Evolutionary conservation across 225 moss, liverwort and hornwort genomes (phyloP).

Genomic region (Antitrichia curtipendula): DNA sequence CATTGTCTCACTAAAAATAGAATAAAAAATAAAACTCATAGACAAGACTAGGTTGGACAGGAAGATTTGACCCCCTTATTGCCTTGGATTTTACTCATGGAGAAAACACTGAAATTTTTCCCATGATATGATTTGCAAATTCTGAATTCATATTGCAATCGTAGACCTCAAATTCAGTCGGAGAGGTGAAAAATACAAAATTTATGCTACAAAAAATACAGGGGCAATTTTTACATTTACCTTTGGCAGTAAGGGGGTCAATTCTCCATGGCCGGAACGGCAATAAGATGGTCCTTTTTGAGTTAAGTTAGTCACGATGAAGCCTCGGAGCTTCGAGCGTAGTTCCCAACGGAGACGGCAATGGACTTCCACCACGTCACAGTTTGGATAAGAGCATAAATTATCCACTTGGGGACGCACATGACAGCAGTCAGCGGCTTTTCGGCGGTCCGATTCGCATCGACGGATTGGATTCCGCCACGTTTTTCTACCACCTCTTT

Average conservation of each 20-base stretch:
- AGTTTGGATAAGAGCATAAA: conserved; percentile 26
- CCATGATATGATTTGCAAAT: no score
- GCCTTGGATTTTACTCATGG: no score
- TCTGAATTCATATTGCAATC: no score
- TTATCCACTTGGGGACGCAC: conserved; percentile 14
- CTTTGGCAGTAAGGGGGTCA: no score
- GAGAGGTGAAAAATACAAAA: no score
- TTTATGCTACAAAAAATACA: no score
- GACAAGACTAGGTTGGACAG: neutral
- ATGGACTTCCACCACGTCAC: conserved; percentile 15
- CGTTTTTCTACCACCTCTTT: neutral
- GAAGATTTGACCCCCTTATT: no score
- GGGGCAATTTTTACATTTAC: no score
- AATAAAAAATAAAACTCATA: neutral
- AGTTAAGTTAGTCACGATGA: neutral
- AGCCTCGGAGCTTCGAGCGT: neutral
- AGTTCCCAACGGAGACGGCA: neutral
- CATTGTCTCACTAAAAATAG: no score
- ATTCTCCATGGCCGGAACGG: no score
- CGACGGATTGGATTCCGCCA: neutral
- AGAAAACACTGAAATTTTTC: no score
- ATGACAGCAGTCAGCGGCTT: neutral
- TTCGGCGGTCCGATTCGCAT: neutral
- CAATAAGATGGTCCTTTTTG: neutral
- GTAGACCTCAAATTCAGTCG: no score